A percentile compares a stretch with the other conserved stretches of the same genome.
These are phyloP conservation scores for Huntiella savannae DNA, from an alignment of 2,329 filamentous ascomycete species.

Conservation along the genomic window DNA sequence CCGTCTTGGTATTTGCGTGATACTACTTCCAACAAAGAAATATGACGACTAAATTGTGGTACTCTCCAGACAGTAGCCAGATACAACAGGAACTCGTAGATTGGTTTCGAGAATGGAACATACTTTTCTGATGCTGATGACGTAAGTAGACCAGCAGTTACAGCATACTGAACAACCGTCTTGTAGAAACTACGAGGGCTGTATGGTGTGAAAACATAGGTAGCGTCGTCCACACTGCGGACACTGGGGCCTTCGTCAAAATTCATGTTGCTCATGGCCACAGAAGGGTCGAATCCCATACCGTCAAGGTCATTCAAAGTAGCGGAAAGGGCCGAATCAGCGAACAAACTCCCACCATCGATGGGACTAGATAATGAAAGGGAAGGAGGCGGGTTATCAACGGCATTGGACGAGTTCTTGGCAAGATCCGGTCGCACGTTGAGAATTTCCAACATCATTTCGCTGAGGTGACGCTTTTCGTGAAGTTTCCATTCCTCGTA, in stretches of 20 bases:
- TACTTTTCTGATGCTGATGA: constrained; percentile 31
- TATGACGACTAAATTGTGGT: constrained; percentile 59
- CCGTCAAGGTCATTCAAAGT: constrained; percentile 22
- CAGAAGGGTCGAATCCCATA: constrained; percentile 11
- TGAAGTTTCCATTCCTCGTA: constrained; percentile 81
- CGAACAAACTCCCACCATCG: constrained; percentile 30
- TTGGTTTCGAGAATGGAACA: constrained; percentile 52
- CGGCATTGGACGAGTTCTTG: constrained; percentile 46
- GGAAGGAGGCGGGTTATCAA: constrained; percentile 36
- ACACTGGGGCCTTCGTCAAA: constrained; percentile 34
- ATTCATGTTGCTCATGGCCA: constrained; percentile 44
- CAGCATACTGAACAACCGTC: constrained; percentile 58
- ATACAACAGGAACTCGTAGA: constrained; percentile 67
- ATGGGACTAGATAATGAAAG: constrained; percentile 23
- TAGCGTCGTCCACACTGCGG: constrained; percentile 38
- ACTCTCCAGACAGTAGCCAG: constrained; percentile 77
- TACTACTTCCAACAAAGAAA: constrained; percentile 69
- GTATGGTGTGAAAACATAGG: constrained; percentile 77
- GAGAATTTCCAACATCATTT: constrained; percentile 83
- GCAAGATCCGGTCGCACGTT: constrained; percentile 71
- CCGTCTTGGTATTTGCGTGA: constrained; percentile 70
- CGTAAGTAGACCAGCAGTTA: constrained; percentile 35
- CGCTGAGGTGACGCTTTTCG: constrained; percentile 72
- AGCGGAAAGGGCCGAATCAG: constrained; percentile 33
- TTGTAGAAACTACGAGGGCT: constrained; percentile 72